These are phyloP conservation scores for Danielia oregonensis DNA, from an alignment of 805 yeast genomes.

Conservation along the genomic window DNA sequence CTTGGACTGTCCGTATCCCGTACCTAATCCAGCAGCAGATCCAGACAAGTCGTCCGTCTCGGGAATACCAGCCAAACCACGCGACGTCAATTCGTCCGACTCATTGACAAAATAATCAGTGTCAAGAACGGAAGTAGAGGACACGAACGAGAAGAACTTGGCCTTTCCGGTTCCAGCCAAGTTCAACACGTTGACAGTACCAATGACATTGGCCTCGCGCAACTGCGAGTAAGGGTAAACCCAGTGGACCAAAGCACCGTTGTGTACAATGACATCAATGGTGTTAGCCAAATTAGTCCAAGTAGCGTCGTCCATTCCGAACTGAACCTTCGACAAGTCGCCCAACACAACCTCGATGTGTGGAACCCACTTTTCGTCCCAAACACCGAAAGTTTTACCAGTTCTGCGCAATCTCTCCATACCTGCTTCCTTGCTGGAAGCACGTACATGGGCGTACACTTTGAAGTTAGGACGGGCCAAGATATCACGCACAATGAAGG, in stretches of 20 bases:
- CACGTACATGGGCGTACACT: constrained; percentile 89
- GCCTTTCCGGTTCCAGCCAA: constrained; percentile 77
- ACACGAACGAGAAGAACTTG: constrained; percentile 84
- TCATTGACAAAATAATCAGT: constrained; percentile 73
- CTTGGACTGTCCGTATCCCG: constrained; percentile 96
- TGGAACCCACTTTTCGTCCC: constrained; percentile 58
- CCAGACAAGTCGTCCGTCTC: constrained; percentile 85
- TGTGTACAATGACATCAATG: constrained; percentile 85
- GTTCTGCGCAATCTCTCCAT: constrained; percentile 71
- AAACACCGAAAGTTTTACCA: constrained; percentile 77
- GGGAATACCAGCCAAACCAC: constrained; percentile 68
- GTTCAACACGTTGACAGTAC: constrained; percentile 80
- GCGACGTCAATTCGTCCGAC: constrained; percentile 63
- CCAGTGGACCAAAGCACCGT: constrained; percentile 99
- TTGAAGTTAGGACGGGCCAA: constrained; percentile 56
- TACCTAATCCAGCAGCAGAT: constrained; percentile 75
- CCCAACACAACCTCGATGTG: constrained; percentile 76
- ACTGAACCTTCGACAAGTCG: constrained; percentile 65
- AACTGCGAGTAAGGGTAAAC: constrained; percentile 89
- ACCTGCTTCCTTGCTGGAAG: constrained; percentile 63
- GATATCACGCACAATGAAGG: constrained; percentile 78
- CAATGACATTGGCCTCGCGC: constrained; percentile 89
- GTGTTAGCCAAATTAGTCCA: constrained; percentile 58
- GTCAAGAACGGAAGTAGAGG: constrained; percentile 92
- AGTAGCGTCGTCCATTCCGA: constrained; percentile 57